These are phyloP conservation scores for Xylaria scruposa DNA, from an alignment of 495 filamentous ascomycete species.

Conservation along the genomic window DNA sequence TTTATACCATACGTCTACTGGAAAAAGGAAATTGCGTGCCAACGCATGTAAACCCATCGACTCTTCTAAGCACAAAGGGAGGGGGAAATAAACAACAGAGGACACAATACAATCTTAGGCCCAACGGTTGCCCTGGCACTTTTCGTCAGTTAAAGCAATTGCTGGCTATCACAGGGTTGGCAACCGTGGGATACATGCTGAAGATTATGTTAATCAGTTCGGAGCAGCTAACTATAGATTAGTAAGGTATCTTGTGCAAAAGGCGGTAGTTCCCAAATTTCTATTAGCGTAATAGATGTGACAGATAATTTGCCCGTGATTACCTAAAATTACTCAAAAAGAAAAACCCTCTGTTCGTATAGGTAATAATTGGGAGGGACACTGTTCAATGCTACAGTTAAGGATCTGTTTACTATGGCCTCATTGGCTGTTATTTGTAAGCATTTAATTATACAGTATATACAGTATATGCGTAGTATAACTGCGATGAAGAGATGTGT, in stretches of 20 bases:
- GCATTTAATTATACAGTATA: background rate
- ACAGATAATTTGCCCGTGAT: background rate
- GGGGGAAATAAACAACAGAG: background rate
- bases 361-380: background rate
- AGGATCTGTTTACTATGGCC: background rate
- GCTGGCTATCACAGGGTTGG: background rate
- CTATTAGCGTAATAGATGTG: background rate
- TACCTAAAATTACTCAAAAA: background rate
- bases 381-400: background rate
- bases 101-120: background rate
- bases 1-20: background rate
- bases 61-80: background rate
- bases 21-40: background rate
- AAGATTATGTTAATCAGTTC: background rate
- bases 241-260: background rate
- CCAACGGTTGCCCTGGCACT: background rate
- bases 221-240: background rate
- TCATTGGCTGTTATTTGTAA: slow-evolving; percentile 8
- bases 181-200: background rate
- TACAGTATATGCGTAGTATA: background rate
- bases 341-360: background rate
- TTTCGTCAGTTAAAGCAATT: background rate
- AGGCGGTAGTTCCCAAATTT: background rate
- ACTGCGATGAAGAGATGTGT: background rate
- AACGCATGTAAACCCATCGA: background rate